Base-by-base conservation (phyloP, 2,329 filamentous ascomycete species). In the Amesomyces nigricolor region DNA sequence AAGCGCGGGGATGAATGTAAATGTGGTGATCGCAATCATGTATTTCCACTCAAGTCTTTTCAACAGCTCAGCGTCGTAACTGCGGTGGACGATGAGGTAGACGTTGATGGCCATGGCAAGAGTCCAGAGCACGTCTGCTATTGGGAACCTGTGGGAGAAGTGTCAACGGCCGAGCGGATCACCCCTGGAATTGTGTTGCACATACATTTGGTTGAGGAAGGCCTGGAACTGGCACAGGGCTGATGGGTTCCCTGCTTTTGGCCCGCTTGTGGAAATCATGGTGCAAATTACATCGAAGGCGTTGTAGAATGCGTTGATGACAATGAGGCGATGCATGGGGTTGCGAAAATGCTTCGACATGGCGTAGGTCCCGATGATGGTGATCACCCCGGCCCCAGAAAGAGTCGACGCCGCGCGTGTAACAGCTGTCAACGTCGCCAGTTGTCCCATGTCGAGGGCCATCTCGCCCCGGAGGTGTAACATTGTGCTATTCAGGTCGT, bases 231-330 rank as follows among this genome's bases (percentile, higher is more conserved):
- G 67, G 52, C 70, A 72, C 30, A 72, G 40, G 0, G 66, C 61
- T 2, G 70, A 70, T 8, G 51, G 30, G 47, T 70, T 61, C 1
- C 71, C 70, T 0, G 68, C 68, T 6, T 53, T 56, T 2, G 69
- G 70, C 9, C 71, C 71, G 58, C 65, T 67, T 19, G 69, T 64
- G 0, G 71, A 72, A 17, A 72, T 72, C 66, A 71, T 70, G 1
- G 70, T 72, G 22, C 67, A 70, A 7, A 67, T 65, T 17, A 71
- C 69, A 52, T 73, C 71, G 52, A 71, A 64, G 8, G 67, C 51
- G 44, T 71, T 72, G 61, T 66, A 72, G 45, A 71, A 67, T 17
- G 70, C 64, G 58, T 71, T 72, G 59, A 70, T 68, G 42, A 72
- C 66, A 35, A 72, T 71, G 13, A 72, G 66, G 4, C 70, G 68